Base-by-base conservation (phyloP, 1,139 yeast species). In the Suhomyces anneliseae region DNA sequence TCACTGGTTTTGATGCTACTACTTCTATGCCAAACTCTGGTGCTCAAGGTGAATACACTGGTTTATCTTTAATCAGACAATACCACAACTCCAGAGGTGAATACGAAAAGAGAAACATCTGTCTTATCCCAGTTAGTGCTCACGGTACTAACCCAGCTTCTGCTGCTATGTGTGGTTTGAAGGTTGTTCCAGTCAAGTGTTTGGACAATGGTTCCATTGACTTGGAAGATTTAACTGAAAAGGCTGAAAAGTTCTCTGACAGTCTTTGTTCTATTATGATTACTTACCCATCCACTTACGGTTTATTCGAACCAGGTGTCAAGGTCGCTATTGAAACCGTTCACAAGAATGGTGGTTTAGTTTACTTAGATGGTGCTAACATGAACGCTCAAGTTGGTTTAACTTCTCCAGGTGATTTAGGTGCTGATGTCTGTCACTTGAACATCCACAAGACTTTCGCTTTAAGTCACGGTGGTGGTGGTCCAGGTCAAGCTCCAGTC, bases 141-240 rank as follows among this genome's bases (percentile, higher is more conserved):
- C 99, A 93, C 62, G 99, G 99, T 50, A 93, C 99, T 34, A 93
- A 93, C 65, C 99, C 99, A 24, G 99, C 99, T 0, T 89, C 97
- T 40, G 98, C 99, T 14, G 90, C 97, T 39, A 93, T 93, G 96
- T 86, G 96, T 60, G 97, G 97, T 38, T 73, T 93, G 67, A 90
- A 89, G 69, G 98, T 93, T 43, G 89, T 93, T 26, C 86, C 98
- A 7, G 89, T 93, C 48, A 90, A 90, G 68, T 93, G 99, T 72
- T 74, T 86, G 49, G 65, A 75, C 14, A 82, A 90, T 61, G 99
- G 99, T 50, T 89, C 95, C 48, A 80, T 93, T 49, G 97, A 93
- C 61, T 68, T 93, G 50, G 76, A 62, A 8, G 98, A 93, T 62
- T 74, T 93, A 60, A 75, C 79, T 53, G 78, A 71, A 34, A 90